phyloP scores from a whole-genome alignment of 2,329 filamentous ascomycete genomes.

The Daldinia eschscholtzii region DNA sequence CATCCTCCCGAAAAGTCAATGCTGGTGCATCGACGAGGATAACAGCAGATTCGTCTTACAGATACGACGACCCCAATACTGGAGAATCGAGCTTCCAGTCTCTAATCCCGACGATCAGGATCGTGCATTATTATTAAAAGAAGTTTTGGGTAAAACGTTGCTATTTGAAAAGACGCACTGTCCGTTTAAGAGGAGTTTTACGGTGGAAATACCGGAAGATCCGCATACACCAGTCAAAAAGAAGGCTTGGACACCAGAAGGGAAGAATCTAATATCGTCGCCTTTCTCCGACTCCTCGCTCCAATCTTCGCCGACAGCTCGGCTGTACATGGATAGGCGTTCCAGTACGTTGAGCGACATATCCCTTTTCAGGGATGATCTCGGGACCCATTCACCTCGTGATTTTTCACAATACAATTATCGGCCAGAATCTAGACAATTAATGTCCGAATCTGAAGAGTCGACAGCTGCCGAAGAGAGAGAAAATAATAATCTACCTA shows the following conservation, averaged over 20 bases:
- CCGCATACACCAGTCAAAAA: slow-evolving; percentile 74
- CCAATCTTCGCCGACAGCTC: slow-evolving; percentile 43
- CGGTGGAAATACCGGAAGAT: slow-evolving; percentile 77
- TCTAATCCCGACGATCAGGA: slow-evolving; percentile 72
- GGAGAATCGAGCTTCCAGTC: slow-evolving; percentile 87
- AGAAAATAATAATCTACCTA: slow-evolving; percentile 16
- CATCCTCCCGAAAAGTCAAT: slow-evolving; percentile 90
- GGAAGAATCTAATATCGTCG: slow-evolving; percentile 57
- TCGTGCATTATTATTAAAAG: slow-evolving; percentile 75
- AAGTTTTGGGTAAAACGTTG: slow-evolving; percentile 77
- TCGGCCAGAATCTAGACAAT: slow-evolving; percentile 9
- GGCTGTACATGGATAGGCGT: slow-evolving; percentile 43
- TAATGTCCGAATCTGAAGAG: slow-evolving; percentile 7
- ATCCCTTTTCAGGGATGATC: slow-evolving; percentile 10
- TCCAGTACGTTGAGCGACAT: slow-evolving; percentile 30
- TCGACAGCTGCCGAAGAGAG: slow-evolving; percentile 8
- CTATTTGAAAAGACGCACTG: slow-evolving; percentile 90
- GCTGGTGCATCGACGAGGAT: slow-evolving; percentile 90
- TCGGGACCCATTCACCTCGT: slow-evolving; percentile 6
- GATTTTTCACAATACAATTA: slow-evolving; percentile 9
- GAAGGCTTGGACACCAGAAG: slow-evolving; percentile 74
- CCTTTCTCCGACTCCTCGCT: slow-evolving; percentile 49
- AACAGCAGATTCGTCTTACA: slow-evolving; percentile 87
- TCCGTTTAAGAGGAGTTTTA: slow-evolving; percentile 84
- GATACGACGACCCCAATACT: slow-evolving; percentile 85